These are phyloP conservation scores for Tieghemiomyces parasiticus DNA, from an alignment of 192 early-diverging fungal species.

Conservation along the genomic window DNA sequence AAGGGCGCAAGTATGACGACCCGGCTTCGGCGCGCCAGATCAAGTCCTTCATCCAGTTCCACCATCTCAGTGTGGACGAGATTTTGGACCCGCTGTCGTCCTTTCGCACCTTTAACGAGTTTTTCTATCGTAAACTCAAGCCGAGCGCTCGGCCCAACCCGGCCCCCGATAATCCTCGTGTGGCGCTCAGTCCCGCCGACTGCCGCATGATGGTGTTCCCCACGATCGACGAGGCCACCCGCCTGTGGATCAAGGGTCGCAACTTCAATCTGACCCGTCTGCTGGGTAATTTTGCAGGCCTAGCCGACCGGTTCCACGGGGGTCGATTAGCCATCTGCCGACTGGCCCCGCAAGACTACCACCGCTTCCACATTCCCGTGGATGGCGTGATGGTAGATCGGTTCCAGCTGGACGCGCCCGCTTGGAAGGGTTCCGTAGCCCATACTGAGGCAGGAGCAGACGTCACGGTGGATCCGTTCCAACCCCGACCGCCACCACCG, in stretches of 20 bases:
- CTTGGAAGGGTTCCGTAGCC: no score
- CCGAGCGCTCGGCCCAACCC: slow-evolving; percentile 32
- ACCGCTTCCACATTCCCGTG: slow-evolving; percentile 63
- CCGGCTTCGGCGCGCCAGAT: slow-evolving; percentile 48
- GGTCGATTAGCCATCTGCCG: slow-evolving; percentile 56
- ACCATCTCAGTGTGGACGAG: slow-evolving; percentile 47
- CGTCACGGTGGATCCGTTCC: not conserved
- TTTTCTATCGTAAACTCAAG: slow-evolving; percentile 72
- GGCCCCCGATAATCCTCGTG: slow-evolving; percentile 27
- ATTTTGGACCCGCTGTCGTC: slow-evolving; percentile 47
- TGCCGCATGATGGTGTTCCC: slow-evolving; percentile 51
- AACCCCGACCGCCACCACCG: no score
- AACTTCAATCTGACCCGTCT: slow-evolving; percentile 47
- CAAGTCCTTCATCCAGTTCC: slow-evolving; percentile 53
- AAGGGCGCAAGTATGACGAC: slow-evolving; percentile 54
- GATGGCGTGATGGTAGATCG: slow-evolving; percentile 38
- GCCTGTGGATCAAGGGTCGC: slow-evolving; percentile 69
- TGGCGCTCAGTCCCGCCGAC: slow-evolving; percentile 60
- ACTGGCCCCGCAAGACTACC: slow-evolving; percentile 76
- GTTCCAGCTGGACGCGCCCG: no score
- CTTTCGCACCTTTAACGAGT: slow-evolving; percentile 70
- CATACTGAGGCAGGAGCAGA: not conserved
- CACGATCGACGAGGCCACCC: slow-evolving; percentile 43
- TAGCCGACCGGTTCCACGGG: slow-evolving; percentile 36
- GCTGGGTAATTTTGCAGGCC: slow-evolving; percentile 27